Evolutionary conservation across 495 filamentous ascomycete genomes (phyloP), one percentile per base, ranked within the genome.

Genomic region (Sporormia fimetaria): DNA sequence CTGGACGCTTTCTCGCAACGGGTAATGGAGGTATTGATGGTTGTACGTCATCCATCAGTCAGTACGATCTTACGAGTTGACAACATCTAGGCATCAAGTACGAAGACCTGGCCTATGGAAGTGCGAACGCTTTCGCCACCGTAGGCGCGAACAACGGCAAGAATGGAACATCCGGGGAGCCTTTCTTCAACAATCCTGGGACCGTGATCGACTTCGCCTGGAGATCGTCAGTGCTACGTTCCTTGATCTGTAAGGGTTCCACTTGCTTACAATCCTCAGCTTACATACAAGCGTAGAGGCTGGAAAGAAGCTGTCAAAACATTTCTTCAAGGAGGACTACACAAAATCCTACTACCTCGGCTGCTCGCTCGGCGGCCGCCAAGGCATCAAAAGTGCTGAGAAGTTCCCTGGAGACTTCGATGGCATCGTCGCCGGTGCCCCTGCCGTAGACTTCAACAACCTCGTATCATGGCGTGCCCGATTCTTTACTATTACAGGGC

Each of bases 61-160:
- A 3, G 3, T 17, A 3, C 9, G 23, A 24, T 17, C 30, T 24
- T 16, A 17, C 24, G 30, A 33, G 8, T 30, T 23, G 21, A 7
- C 20, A 8, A 4, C 6, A 14, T n/a, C 24, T 17, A 49, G 45
- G 45, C 24, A 50, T 54, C 16, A 20, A 54, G 11, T 58, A 58
- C 37, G 50, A 37, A 3, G 45, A 55, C 34, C 40, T 61, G 9
- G 49, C 48, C 6, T 54, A 53, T 42, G 41, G 21, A 37, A 45
- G 67, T 3, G 36, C 48, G 12, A 49, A 68, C 29, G 72, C 71
- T 1, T 78, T 79, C 37, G 67, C 73, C 0, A 62, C 66, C 4
- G 65, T 71, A 8, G 73, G 71, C 6, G 61, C 69, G 7, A 76
- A 75, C 46, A 73, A 73, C 27, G 70, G 73, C 8, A 70, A 76